Conservation (phyloP, 2,329 filamentous ascomycete genomes). For the Mollisiaceae sp. region DNA sequence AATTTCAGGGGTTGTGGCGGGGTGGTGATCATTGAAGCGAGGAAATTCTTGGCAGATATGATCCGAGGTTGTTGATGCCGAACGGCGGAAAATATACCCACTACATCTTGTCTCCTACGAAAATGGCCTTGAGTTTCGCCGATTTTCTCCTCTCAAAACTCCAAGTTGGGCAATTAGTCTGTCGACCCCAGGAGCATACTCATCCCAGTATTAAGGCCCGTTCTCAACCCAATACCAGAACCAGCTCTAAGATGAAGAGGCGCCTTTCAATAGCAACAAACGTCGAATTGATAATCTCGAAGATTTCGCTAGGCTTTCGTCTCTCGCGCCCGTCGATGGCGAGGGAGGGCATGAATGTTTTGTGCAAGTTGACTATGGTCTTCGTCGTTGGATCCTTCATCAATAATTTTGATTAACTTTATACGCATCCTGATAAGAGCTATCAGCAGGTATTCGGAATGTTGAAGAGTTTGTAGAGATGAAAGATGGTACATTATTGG, state of each 20-base stretch:
- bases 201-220: background rate
- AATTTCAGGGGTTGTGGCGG: constrained; percentile 11
- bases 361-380: no score
- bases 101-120: background rate
- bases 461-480: no score
- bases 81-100: constrained; percentile 1
- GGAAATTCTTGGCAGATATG: background rate
- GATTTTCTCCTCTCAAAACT: background rate
- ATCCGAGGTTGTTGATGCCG: no score
- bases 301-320: background rate
- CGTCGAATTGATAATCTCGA: background rate
- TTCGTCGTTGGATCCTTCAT: no score
- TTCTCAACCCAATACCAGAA: background rate
- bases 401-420: no score
- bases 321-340: background rate
- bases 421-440: no score
- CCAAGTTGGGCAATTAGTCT: background rate
- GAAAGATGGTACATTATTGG: no score
- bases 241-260: background rate
- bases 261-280: background rate
- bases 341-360: background rate
- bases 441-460: no score
- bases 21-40: constrained; percentile 1
- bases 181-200: background rate
- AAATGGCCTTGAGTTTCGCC: background rate